Conservation (phyloP, 257 asterid species). For the Phtheirospermum japonicum region DNA sequence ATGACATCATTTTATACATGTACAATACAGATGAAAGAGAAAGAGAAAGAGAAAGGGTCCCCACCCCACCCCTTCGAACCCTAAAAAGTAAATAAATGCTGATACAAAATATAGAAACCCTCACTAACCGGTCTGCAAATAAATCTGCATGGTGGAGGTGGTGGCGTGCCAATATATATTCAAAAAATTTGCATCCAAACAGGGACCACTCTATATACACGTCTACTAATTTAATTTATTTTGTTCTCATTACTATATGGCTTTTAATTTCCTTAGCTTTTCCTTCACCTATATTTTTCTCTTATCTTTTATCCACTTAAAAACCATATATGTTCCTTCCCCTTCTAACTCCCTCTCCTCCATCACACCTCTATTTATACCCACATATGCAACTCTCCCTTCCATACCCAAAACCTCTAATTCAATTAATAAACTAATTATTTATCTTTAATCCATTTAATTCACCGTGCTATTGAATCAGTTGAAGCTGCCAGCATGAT, state of each 20-base stretch:
- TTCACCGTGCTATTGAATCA: constrained; percentile 38
- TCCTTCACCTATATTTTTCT: background rate
- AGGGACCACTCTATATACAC: constrained; percentile 44
- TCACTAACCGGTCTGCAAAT: constrained; percentile 24
- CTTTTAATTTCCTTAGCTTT: constrained; percentile 15
- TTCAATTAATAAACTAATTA: background rate
- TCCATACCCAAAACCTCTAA: background rate
- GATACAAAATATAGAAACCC: constrained; percentile 32
- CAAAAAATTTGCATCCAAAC: constrained; percentile 35
- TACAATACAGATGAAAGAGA: background rate
- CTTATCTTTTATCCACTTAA: constrained; percentile 28
- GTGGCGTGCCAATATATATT: constrained; percentile 43
- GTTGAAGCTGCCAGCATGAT: constrained; percentile 97
- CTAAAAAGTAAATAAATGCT: constrained; percentile 39
- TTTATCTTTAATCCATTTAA: background rate
- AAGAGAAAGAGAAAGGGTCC: constrained; percentile 19
- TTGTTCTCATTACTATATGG: constrained; percentile 3
- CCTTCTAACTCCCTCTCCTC: constrained; percentile 10
- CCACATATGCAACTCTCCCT: constrained; percentile 22
- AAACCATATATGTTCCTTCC: constrained; percentile 19
- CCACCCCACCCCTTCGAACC: constrained; percentile 21
- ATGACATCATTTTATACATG: background rate
- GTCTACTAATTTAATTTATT: constrained; percentile 19
- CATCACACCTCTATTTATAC: constrained; percentile 38
- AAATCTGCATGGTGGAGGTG: constrained; percentile 43